phyloP scores from a whole-genome alignment of 179 eudicot genomes.

The Pouteria campechiana region DNA sequence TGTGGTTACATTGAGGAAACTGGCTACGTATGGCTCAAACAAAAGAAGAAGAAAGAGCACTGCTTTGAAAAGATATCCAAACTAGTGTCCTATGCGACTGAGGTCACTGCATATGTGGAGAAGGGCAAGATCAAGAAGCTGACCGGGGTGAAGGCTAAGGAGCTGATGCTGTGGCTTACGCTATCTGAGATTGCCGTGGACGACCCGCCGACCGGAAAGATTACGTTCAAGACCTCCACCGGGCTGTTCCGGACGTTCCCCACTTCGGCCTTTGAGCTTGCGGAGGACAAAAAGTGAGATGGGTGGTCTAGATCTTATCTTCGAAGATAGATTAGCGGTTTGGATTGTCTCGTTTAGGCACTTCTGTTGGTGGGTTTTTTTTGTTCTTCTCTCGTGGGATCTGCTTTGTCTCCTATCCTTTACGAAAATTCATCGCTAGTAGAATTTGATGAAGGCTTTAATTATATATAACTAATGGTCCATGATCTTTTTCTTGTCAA shows the following conservation, averaged over 20 bases:
- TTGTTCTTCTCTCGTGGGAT: no score
- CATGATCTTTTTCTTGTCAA: no score
- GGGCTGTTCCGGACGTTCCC: conserved; percentile 27
- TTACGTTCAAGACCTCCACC: conserved; percentile 22
- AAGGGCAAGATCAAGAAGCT: conserved; percentile 24
- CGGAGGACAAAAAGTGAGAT: conserved; percentile 11
- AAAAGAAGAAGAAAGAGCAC: conserved; percentile 28
- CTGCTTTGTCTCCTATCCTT: no score
- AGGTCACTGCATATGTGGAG: conserved; percentile 31
- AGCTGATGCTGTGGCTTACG: conserved; percentile 26
- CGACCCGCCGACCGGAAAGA: conserved; percentile 29
- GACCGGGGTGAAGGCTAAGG: conserved; percentile 31
- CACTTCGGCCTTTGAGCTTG: conserved; percentile 15
- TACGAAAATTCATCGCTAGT: no score
- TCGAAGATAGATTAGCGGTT: no score
- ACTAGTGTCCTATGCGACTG: conserved; percentile 18
- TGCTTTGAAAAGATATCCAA: conserved; percentile 24
- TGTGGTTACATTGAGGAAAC: conserved; percentile 24
- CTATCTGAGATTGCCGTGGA: conserved; percentile 13
- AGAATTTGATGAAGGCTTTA: no score
- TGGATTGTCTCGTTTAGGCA: no score
- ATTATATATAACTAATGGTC: no score
- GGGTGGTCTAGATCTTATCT: no score
- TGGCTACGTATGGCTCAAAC: conserved; percentile 36
- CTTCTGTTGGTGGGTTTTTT: no score